phyloP scores from a whole-genome alignment of 179 eudicot species.

The Dionaea muscipula region DNA sequence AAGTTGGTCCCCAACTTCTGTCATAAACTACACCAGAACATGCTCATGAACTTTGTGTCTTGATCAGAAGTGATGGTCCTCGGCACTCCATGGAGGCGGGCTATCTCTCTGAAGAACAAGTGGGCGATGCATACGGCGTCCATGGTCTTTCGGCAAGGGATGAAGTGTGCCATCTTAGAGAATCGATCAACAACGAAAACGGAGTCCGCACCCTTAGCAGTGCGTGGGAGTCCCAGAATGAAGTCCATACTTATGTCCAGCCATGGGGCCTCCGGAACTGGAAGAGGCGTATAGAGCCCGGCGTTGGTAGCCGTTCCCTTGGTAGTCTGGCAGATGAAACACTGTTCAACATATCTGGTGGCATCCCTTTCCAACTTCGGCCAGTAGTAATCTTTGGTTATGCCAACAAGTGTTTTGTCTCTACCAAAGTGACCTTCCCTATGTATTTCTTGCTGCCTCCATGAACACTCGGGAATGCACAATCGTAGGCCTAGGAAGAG shows the following conservation, averaged over 20 bases:
- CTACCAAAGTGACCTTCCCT: too few relatives aligned
- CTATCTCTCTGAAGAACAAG: slow-evolving; percentile 10
- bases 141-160: slow-evolving; percentile 8
- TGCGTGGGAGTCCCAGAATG: slow-evolving; percentile 8
- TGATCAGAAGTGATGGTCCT: slow-evolving; percentile 6
- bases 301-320: not conserved
- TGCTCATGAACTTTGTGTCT: slow-evolving; percentile 10
- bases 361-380: too few relatives aligned
- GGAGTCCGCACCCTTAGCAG: slow-evolving; percentile 8
- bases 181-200: slow-evolving; percentile 17
- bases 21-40: slow-evolving; percentile 16
- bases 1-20: slow-evolving; percentile 7
- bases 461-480: too few relatives aligned
- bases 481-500: too few relatives aligned
- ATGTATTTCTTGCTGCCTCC: too few relatives aligned
- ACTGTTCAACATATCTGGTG: too few relatives aligned
- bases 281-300: slow-evolving; percentile 1
- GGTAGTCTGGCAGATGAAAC: too few relatives aligned
- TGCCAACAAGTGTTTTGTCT: too few relatives aligned
- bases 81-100: slow-evolving; percentile 7
- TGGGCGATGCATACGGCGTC: slow-evolving; percentile 10
- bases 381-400: too few relatives aligned
- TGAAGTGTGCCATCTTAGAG: slow-evolving; percentile 16
- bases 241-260: slow-evolving; percentile 12
- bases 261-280: slow-evolving; percentile 2